A percentile compares a stretch with the other conserved stretches of the same genome.
Conservation (phyloP, 2,329 filamentous ascomycete species). For the Knufia fluminis region DNA sequence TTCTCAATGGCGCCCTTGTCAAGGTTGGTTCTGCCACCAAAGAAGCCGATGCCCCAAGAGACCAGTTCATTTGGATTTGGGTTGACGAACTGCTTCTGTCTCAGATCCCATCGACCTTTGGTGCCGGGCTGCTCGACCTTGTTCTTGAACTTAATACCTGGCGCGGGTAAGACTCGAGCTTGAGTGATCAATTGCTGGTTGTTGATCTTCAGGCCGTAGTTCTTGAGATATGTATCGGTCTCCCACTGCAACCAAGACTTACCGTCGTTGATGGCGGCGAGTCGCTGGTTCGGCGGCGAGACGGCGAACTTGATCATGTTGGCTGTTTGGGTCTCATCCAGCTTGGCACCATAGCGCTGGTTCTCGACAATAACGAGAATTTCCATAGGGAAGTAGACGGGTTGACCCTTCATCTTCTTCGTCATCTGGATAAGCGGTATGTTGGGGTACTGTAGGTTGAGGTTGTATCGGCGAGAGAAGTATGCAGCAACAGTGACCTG, state of each 20-base stretch:
- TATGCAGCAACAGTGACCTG: constrained; percentile 52
- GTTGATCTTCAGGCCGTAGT: constrained; percentile 66
- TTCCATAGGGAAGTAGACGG: constrained; percentile 48
- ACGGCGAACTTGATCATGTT: constrained; percentile 93
- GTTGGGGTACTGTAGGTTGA: constrained; percentile 35
- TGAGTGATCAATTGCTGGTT: constrained; percentile 55
- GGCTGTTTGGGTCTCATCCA: constrained; percentile 57
- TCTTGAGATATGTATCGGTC: constrained; percentile 58
- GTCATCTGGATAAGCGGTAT: constrained; percentile 53
- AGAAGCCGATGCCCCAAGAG: constrained; percentile 66
- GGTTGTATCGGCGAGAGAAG: constrained; percentile 44
- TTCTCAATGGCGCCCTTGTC: constrained; percentile 38
- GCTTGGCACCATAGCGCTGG: constrained; percentile 50
- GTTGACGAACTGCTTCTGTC: constrained; percentile 65
- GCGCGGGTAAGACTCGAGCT: constrained; percentile 62
- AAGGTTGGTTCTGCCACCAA: constrained; percentile 45
- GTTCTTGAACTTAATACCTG: constrained; percentile 56
- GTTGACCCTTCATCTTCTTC: constrained; percentile 31
- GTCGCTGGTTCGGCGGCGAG: constrained; percentile 61
- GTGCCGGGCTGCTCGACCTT: constrained; percentile 51
- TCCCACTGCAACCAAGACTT: constrained; percentile 59
- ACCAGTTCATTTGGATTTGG: constrained; percentile 54
- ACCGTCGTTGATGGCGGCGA: constrained; percentile 56
- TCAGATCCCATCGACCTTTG: constrained; percentile 76
- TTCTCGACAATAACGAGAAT: constrained; percentile 43